Percentiles rank a stretch among this genome's conserved stretches.
These are phyloP conservation scores for Gaultheria prostrata DNA, from an alignment of 148 eudicot genomes.

Conservation along the genomic window DNA sequence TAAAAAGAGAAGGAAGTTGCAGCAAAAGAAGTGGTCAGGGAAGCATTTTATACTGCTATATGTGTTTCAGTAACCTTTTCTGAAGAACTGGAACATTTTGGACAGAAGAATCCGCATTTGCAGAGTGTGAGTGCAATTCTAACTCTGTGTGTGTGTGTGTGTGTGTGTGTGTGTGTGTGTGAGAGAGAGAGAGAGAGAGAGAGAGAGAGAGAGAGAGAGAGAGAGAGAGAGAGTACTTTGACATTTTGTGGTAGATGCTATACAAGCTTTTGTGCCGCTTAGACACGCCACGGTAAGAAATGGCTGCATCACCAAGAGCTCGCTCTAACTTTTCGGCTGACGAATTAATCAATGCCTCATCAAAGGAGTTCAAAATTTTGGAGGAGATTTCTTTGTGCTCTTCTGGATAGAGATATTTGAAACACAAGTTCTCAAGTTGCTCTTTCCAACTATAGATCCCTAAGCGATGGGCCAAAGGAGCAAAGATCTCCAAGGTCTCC, in stretches of 20 bases:
- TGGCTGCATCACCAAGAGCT: constrained; percentile 57
- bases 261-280: constrained; percentile 96
- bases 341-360: constrained; percentile 63
- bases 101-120: background rate
- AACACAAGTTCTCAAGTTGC: constrained; percentile 79
- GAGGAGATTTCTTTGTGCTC: constrained; percentile 70
- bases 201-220: constrained; percentile 2
- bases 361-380: constrained; percentile 59
- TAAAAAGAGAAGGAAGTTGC: background rate
- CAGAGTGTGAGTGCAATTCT: background rate
- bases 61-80: background rate
- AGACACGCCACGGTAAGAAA: constrained; percentile 57
- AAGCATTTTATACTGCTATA: background rate
- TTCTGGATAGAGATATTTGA: constrained; percentile 66
- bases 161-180: too few relatives aligned
- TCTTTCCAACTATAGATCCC: constrained; percentile 93
- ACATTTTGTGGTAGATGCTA: constrained; percentile 82
- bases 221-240: constrained; percentile 56
- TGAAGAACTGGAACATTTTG: background rate
- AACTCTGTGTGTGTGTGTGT: too few relatives aligned
- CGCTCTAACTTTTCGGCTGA: constrained; percentile 58
- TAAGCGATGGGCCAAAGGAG: constrained; percentile 86
- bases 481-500: constrained; percentile 93
- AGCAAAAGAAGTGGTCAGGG: background rate
- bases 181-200: too few relatives aligned